Percentiles rank a stretch among this genome's conserved stretches.
These are phyloP conservation scores for Kwoniella heveanensis DNA, from an alignment of 768 basidiomycete species.

Conservation along the genomic window DNA sequence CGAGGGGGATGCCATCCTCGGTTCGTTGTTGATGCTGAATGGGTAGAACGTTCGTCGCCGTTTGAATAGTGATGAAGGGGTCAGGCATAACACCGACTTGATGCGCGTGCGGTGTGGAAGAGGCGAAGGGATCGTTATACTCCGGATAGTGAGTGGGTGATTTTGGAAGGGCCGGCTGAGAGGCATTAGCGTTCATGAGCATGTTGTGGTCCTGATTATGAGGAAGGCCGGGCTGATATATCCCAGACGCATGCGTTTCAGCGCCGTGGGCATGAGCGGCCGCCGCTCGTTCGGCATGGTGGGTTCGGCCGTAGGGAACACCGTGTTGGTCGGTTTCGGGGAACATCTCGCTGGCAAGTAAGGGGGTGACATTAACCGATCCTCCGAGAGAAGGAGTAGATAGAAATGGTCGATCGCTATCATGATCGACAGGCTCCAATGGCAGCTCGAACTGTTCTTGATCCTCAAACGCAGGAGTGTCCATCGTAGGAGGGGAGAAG, in stretches of 20 bases:
- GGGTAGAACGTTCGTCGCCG: conserved; percentile 42
- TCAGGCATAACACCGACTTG: conserved; percentile 52
- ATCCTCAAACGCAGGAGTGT: conserved; percentile 44
- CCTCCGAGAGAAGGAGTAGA: conserved; percentile 50
- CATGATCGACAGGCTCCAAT: conserved; percentile 18
- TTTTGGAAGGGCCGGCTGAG: conserved; percentile 34
- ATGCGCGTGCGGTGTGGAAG: conserved; percentile 32
- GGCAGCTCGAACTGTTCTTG: conserved; percentile 34
- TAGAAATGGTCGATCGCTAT: conserved; percentile 32
- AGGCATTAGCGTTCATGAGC: conserved; percentile 45
- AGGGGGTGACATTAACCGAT: conserved; percentile 36
- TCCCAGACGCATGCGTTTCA: conserved; percentile 19
- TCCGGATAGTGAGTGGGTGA: conserved; percentile 14
- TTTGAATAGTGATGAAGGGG: conserved; percentile 54
- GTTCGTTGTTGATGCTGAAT: conserved; percentile 17
- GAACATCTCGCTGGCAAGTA: conserved; percentile 25
- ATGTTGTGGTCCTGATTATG: conserved; percentile 33
- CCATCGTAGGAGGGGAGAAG: conserved; percentile 49
- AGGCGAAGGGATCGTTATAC: conserved; percentile 26
- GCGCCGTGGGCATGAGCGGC: conserved; percentile 38
- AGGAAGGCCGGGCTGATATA: conserved; percentile 46
- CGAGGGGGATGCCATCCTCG: conserved; percentile 50
- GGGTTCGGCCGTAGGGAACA: conserved; percentile 50
- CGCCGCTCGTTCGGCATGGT: conserved; percentile 48
- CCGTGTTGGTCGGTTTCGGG: conserved; percentile 41